These are phyloP conservation scores for Prunus mira DNA, from an alignment of 306 rosid species.

Conservation along the genomic window DNA sequence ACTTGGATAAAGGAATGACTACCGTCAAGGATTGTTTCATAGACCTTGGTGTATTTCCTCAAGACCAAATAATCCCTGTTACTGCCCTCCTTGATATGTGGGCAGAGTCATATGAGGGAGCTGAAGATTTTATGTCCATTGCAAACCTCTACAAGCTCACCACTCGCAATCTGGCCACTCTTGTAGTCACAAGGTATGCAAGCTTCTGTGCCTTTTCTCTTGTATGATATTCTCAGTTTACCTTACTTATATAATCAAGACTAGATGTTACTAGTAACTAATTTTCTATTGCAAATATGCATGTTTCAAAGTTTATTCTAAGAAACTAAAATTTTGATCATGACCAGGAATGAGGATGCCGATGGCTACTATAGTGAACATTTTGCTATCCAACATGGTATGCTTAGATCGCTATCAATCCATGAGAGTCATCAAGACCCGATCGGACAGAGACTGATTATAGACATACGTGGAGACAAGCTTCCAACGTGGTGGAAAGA, in stretches of 20 bases:
- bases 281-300: not conserved
- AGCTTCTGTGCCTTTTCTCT: not conserved
- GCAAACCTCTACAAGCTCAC: slow-evolving; percentile 31
- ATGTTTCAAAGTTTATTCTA: not conserved
- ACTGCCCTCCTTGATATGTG: slow-evolving; percentile 58
- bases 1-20: slow-evolving; percentile 5
- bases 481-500: slow-evolving; percentile 53
- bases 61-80: slow-evolving; percentile 54
- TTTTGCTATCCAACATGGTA: slow-evolving; percentile 50
- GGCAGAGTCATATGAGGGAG: slow-evolving; percentile 35
- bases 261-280: not conserved
- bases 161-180: slow-evolving; percentile 27
- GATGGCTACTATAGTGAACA: slow-evolving; percentile 50
- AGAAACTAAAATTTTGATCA: slow-evolving; percentile 13
- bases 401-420: slow-evolving; percentile 58
- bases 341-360: slow-evolving; percentile 38
- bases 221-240: not conserved
- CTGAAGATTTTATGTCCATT: slow-evolving; percentile 36
- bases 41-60: slow-evolving; percentile 62
- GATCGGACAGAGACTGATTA: slow-evolving; percentile 38
- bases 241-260: slow-evolving; percentile 20
- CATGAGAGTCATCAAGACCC: slow-evolving; percentile 14
- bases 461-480: slow-evolving; percentile 36
- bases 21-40: slow-evolving; percentile 41
- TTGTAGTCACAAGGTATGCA: slow-evolving; percentile 48